A percentile compares a stretch with the other conserved stretches of the same genome.
Evolutionary conservation across 805 yeast species (phyloP).

Genomic region (Saccharomycopsis microspora): DNA sequence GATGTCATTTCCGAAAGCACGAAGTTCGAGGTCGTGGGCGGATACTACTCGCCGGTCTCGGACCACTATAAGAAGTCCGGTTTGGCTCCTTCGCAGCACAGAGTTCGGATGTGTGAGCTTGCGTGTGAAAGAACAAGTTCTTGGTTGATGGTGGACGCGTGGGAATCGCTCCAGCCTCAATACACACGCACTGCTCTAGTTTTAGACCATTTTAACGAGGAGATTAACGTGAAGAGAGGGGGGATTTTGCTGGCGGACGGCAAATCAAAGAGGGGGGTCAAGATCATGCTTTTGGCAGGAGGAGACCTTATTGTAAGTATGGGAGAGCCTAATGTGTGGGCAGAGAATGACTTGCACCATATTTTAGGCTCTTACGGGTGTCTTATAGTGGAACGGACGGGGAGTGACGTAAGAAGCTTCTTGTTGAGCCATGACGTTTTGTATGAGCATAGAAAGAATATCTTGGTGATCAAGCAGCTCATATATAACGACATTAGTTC

Average conservation of each 20-base stretch:
- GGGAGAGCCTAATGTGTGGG: slow-evolving; percentile 99
- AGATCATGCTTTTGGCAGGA: slow-evolving; percentile 93
- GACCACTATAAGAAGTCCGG: slow-evolving; percentile 93
- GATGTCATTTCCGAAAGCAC: slow-evolving; percentile 89
- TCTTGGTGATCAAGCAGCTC: slow-evolving; percentile 87
- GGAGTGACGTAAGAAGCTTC: slow-evolving; percentile 89
- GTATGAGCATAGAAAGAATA: slow-evolving; percentile 93
- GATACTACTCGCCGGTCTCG: slow-evolving; percentile 88
- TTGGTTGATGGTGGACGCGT: slow-evolving; percentile 99
- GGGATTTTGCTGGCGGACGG: slow-evolving; percentile 61
- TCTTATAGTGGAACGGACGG: slow-evolving; percentile 92
- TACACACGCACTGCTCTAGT: slow-evolving; percentile 94
- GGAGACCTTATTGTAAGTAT: slow-evolving; percentile 95
- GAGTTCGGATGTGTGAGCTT: slow-evolving; percentile 96
- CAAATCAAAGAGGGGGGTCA: slow-evolving; percentile 62
- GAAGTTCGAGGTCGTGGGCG: slow-evolving; percentile 90
- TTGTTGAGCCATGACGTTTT: slow-evolving; percentile 88
- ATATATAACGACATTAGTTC: slow-evolving; percentile 94
- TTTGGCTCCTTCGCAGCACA: slow-evolving; percentile 74
- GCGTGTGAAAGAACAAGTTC: slow-evolving; percentile 95
- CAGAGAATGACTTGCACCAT: slow-evolving; percentile 88
- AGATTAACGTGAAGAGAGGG: slow-evolving; percentile 80
- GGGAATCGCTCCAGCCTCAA: slow-evolving; percentile 89
- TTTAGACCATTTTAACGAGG: slow-evolving; percentile 92
- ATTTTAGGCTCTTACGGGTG: slow-evolving; percentile 95